Evolutionary conservation across 2,329 filamentous ascomycete species (phyloP).

Genomic region (Mycogone perniciosa): DNA sequence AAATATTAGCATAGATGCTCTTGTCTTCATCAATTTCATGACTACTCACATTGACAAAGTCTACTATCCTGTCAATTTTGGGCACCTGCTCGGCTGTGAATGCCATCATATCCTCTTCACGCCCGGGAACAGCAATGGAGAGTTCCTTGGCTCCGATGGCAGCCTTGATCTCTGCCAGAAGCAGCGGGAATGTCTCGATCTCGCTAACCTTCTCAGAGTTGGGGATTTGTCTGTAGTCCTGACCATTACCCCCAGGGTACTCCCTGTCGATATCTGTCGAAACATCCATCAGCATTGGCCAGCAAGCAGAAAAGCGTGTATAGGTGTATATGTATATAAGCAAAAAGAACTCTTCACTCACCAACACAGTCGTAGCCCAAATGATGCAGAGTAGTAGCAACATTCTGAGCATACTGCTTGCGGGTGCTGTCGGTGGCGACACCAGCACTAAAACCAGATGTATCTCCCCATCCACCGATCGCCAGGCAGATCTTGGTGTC

Average conservation of each 20-base stretch:
- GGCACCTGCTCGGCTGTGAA: constrained; percentile 52
- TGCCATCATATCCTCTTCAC: constrained; percentile 60
- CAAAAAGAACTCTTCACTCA: constrained; percentile 23
- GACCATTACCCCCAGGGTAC: constrained; percentile 56
- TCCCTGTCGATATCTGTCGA: constrained; percentile 60
- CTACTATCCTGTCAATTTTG: constrained; percentile 52
- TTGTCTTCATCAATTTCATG: rapidly evolving
- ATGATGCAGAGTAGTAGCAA: constrained; percentile 45
- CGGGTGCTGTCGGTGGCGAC: constrained; percentile 42
- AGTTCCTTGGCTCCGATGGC: constrained; percentile 56
- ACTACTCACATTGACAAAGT: constrained; percentile 52
- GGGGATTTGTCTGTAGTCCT: constrained; percentile 58
- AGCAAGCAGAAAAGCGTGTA: background rate
- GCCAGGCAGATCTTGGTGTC: constrained; percentile 56
- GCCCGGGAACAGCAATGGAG: constrained; percentile 61
- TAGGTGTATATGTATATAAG: background rate
- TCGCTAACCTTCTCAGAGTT: constrained; percentile 55
- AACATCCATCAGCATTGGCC: background rate
- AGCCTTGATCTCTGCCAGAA: constrained; percentile 52
- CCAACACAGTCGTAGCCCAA: constrained; percentile 56
- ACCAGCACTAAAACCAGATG: constrained; percentile 46
- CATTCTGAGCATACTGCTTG: constrained; percentile 49
- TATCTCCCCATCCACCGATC: constrained; percentile 61
- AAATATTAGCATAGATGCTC: background rate
- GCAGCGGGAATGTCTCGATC: constrained; percentile 54